Base-by-base conservation (phyloP, 73 alveolate genomes). In the Blepharisma stoltei region DNA sequence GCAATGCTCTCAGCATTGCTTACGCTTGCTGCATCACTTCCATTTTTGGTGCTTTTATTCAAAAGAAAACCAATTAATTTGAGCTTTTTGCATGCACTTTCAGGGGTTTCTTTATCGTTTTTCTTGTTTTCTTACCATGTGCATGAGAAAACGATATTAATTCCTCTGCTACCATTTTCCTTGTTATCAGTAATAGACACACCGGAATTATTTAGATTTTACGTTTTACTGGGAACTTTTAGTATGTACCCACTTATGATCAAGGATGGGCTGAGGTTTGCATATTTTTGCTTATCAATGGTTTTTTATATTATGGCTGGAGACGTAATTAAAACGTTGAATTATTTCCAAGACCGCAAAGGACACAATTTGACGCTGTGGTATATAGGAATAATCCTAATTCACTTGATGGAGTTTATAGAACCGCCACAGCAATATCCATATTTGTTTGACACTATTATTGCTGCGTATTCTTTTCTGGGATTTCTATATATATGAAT, bases 21-120 rank as follows among this genome's bases (percentile, higher is more conserved):
- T 7, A 78, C 85, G 6, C 41, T 78, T 18, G 1, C 37, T 43
- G 81, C 70, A 32, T 52, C 66, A 52, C 27, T 20, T 14, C 66
- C 66, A 52, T 52, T 52, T 20, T 20, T 52, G 27, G 23, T 52
- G 23, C 23, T 52, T 20, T 20, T 52, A 11, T 20, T 14, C 23
- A 14, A 52, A 14, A 52, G 23, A 4, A 52, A 52, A 52, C 66
- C 66, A 52, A 14, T 52, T 52, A 52, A 14, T 52, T 20, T 14
- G 23, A 52, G 66, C 23, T 52, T 52, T 52, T 20, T 52, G n/a
- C 23, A 52, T 52, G n/a, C 27, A 14, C n/a, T 52, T 14, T 52
- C 66, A 14, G 66, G 66, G 23, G 66, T 52, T 52, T 14, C 27
- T 20, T 20, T 52, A 52, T 52, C 66, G 23, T 52, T 14, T 20